Conservation (phyloP, 2,329 filamentous ascomycete genomes). For the Macrophomina pseudophaseolina region DNA sequence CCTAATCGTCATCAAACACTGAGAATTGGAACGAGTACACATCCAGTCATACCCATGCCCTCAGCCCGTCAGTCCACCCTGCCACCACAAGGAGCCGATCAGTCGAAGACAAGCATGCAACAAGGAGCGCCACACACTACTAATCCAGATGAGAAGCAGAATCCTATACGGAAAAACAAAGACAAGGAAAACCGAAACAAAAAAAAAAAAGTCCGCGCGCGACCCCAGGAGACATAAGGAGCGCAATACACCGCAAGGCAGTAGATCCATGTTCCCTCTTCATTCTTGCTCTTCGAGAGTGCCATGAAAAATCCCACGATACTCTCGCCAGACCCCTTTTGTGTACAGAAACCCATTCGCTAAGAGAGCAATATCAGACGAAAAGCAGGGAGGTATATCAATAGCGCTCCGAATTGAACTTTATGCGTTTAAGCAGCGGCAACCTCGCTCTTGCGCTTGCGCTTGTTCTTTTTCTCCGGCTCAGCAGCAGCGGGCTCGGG, state of each 20-base stretch:
- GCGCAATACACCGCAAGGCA: too few relatives aligned
- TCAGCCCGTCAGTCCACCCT: neutral
- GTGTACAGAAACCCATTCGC: neutral
- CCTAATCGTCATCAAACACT: neutral
- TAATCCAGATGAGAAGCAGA: neutral
- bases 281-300: neutral
- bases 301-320: neutral
- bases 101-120: neutral
- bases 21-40: neutral
- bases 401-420: neutral
- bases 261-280: neutral
- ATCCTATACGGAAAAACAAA: too few relatives aligned
- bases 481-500: slow-evolving; percentile 4
- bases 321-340: slow-evolving; percentile 4
- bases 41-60: neutral
- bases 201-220: neutral
- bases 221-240: too few relatives aligned
- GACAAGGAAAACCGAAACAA: neutral
- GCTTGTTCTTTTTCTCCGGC: slow-evolving; percentile 27
- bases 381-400: neutral
- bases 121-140: neutral
- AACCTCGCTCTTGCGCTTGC: slow-evolving; percentile 26
- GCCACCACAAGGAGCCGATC: neutral
- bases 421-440: neutral
- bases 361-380: neutral